Conservation (phyloP, 495 filamentous ascomycete species). For the Penicillium cataractarum region DNA sequence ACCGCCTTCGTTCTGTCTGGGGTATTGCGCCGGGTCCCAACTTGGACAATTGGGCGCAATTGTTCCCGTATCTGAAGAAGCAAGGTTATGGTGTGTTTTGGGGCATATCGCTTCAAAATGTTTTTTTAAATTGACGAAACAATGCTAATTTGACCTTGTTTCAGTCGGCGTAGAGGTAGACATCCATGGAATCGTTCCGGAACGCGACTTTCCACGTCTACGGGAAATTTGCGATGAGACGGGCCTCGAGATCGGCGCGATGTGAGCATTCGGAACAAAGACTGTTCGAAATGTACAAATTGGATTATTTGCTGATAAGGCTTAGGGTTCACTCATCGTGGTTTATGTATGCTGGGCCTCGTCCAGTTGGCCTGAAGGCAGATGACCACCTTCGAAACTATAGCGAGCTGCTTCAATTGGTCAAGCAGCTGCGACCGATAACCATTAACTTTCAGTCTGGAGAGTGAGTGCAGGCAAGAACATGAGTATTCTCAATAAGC, state of each 20-base stretch:
- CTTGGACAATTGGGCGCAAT: constrained; percentile 24
- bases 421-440: constrained; percentile 17
- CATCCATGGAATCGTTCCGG: constrained; percentile 18
- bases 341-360: constrained; percentile 26
- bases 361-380: constrained; percentile 24
- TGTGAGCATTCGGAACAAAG: constrained; percentile 16
- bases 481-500: too few species aligned
- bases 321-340: constrained; percentile 27
- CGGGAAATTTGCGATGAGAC: constrained; percentile 27
- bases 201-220: constrained; percentile 16
- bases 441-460: constrained; percentile 33
- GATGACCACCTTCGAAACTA: constrained; percentile 24
- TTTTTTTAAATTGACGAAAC: background rate
- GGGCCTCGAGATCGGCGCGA: constrained; percentile 25
- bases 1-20: constrained; percentile 28
- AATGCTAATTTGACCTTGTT: background rate
- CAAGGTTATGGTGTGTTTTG: constrained; percentile 32
- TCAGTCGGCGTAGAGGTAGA: constrained; percentile 31
- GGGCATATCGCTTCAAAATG: background rate
- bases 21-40: constrained; percentile 26
- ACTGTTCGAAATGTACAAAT: background rate
- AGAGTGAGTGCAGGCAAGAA: constrained; percentile 11
- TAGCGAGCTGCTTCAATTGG: constrained; percentile 22
- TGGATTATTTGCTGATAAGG: background rate
- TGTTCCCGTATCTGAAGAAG: constrained; percentile 26